phyloP scores from a whole-genome alignment of 2,329 filamentous ascomycete species.

The Trichoderma afroharzianum region DNA sequence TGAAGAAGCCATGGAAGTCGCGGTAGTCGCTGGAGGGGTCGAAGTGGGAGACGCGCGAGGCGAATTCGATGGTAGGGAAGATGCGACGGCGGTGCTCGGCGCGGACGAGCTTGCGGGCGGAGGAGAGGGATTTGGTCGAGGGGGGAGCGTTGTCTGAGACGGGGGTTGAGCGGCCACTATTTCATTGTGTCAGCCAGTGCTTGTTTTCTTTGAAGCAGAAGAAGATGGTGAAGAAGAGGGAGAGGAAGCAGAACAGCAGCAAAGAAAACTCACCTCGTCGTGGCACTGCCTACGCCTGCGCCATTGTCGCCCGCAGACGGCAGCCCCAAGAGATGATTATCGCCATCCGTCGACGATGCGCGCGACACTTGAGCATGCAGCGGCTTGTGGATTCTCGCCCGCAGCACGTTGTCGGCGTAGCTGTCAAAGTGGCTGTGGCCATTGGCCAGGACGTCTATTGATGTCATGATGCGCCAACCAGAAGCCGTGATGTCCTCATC shows the following conservation, averaged over 20 bases:
- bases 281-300: conserved; percentile 34
- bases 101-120: conserved; percentile 76
- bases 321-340: conserved; percentile 31
- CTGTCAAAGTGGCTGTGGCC: conserved; percentile 21
- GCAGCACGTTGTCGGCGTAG: conserved; percentile 39
- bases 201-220: too few relatives aligned
- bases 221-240: not conserved
- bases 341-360: conserved; percentile 32
- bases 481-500: conserved; percentile 18
- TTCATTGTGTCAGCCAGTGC: conserved; percentile 6
- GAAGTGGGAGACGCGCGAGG: conserved; percentile 89
- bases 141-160: conserved; percentile 88
- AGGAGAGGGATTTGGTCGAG: conserved; percentile 80
- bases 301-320: conserved; percentile 29
- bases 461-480: conserved; percentile 16
- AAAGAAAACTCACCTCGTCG: conserved; percentile 40
- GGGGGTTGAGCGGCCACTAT: conserved; percentile 77
- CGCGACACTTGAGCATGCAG: conserved; percentile 46
- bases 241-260: not conserved
- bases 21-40: conserved; percentile 87
- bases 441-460: conserved; percentile 28
- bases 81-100: conserved; percentile 77
- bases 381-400: conserved; percentile 49
- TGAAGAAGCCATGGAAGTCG: conserved; percentile 96
- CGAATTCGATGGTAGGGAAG: conserved; percentile 91